Conservation (phyloP, 164 flowering plant genomes). For the Platanus orientalis region DNA sequence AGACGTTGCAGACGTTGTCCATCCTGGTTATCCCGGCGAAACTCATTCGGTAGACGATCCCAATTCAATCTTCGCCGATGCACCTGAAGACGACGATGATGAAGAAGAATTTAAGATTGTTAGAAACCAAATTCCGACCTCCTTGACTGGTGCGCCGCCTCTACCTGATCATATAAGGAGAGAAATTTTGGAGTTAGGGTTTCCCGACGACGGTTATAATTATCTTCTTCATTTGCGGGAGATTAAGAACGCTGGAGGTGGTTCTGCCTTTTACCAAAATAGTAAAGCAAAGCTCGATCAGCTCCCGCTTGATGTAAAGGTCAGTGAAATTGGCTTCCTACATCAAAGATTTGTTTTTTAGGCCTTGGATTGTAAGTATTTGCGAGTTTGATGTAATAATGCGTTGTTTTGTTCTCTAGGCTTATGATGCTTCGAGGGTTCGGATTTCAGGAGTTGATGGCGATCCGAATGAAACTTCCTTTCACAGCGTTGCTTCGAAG, state of each 20-base stretch:
- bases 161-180: conserved; percentile 64
- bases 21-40: background rate
- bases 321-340: conserved; percentile 15
- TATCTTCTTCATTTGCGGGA: conserved; percentile 78
- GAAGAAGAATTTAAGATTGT: conserved; percentile 5
- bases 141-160: background rate
- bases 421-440: conserved; percentile 85
- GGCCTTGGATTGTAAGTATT: background rate
- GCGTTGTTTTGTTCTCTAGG: conserved; percentile 33
- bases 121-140: background rate
- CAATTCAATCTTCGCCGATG: conserved; percentile 61
- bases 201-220: conserved; percentile 96
- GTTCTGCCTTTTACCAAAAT: conserved; percentile 64
- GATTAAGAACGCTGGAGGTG: conserved; percentile 76
- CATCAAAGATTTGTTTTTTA: background rate
- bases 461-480: conserved; percentile 30
- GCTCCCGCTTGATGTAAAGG: conserved; percentile 81
- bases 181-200: conserved; percentile 87
- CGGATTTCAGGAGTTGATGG: conserved; percentile 28
- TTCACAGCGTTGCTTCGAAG: conserved; percentile 55
- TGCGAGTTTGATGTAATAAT: background rate
- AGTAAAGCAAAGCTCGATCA: conserved; percentile 55
- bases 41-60: conserved; percentile 23
- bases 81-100: conserved; percentile 45
- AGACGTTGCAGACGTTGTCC: background rate